Conservation (phyloP, 1,284 basidiomycete genomes). For the Ustilago loliicola region DNA sequence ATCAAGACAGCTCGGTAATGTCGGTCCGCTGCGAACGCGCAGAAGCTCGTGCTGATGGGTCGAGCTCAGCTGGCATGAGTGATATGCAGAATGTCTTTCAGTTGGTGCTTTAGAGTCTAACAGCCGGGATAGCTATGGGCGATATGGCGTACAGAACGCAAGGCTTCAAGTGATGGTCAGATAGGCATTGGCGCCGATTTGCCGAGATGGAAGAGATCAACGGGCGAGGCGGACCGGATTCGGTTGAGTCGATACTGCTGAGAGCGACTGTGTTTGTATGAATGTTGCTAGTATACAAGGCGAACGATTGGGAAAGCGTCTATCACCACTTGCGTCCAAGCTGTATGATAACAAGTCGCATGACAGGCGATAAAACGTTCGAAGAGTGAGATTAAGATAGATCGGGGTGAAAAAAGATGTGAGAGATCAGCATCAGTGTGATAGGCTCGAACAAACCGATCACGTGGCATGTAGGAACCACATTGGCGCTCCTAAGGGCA, state of each 20-base stretch:
- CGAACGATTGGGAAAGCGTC: not conserved
- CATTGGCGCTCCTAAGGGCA: not conserved
- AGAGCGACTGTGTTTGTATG: not conserved
- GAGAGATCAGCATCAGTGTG: not conserved
- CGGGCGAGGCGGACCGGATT: not conserved
- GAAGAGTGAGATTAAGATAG: not conserved
- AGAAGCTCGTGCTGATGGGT: not conserved
- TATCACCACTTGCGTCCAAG: constrained; percentile 43
- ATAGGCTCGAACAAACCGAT: not conserved
- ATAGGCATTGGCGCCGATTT: not conserved
- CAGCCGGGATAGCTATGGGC: not conserved
- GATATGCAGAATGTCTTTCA: too few species aligned
- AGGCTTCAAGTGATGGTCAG: not conserved
- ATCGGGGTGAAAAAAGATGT: not conserved
- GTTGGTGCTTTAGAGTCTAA: too few species aligned
- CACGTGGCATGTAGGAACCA: not conserved
- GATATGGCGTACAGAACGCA: not conserved
- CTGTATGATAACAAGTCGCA: constrained; percentile 8
- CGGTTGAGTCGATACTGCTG: not conserved
- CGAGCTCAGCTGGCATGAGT: too few species aligned
- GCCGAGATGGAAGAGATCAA: not conserved
- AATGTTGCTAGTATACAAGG: constrained; percentile 1
- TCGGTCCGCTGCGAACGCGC: constrained; percentile 11
- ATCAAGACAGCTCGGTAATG: not conserved
- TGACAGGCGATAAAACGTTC: not conserved